Conservation (phyloP, 352 stramenopile species). For the Pythium diclinum region DNA sequence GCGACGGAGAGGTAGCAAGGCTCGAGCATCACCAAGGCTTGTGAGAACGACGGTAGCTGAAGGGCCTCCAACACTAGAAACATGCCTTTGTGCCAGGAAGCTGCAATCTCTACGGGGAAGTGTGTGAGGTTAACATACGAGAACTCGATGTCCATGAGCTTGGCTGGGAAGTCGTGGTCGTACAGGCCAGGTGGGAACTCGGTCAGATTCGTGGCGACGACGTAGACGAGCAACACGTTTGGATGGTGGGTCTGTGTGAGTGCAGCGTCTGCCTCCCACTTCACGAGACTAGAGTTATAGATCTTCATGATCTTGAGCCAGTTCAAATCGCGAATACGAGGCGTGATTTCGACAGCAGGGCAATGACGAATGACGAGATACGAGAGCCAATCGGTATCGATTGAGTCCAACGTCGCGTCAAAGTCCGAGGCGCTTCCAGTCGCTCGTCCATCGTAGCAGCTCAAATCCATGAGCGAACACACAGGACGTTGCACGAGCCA, state of each 20-base stretch:
- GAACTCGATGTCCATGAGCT: constrained; percentile 19
- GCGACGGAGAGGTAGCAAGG: too few relatives aligned
- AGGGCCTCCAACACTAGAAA: too few relatives aligned
- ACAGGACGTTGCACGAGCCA: constrained; percentile 23
- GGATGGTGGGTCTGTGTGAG: constrained; percentile 20
- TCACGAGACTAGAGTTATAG: constrained; percentile 25
- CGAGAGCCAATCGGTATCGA: constrained; percentile 17
- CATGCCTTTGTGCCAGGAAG: too few relatives aligned
- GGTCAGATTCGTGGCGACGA: constrained; percentile 8
- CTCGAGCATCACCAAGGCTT: too few relatives aligned
- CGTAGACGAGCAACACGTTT: constrained; percentile 15
- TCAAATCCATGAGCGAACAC: constrained; percentile 32
- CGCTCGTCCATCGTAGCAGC: constrained; percentile 14
- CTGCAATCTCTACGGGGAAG: too few relatives aligned
- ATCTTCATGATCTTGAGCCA: constrained; percentile 19
- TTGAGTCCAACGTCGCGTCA: constrained; percentile 10
- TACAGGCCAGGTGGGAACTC: constrained; percentile 16
- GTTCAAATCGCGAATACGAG: constrained; percentile 11
- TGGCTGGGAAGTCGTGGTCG: constrained; percentile 7
- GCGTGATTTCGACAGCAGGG: constrained; percentile 13
- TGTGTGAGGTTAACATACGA: constrained; percentile 20
- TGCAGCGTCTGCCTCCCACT: constrained; percentile 18
- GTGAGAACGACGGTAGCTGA: too few relatives aligned
- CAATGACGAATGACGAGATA: constrained; percentile 28
- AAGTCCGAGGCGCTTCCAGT: constrained; percentile 19